These are phyloP conservation scores for Bremia lactucae DNA, from an alignment of 352 stramenopile species.

Conservation along the genomic window DNA sequence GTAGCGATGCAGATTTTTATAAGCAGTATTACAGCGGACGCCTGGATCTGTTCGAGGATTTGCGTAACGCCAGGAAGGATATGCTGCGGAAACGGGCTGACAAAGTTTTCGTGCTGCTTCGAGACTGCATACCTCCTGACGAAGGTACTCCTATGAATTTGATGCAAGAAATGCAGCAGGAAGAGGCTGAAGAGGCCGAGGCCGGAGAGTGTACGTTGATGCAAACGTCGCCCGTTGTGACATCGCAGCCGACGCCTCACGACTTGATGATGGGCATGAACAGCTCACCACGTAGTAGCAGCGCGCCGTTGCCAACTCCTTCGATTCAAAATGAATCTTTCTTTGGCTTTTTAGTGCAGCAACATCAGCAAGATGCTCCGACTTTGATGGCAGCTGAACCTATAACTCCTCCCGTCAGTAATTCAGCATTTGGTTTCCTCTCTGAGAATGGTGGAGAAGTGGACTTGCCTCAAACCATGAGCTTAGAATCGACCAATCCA, in stretches of 20 bases:
- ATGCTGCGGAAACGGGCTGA: conserved; percentile 64
- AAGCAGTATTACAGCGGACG: conserved; percentile 56
- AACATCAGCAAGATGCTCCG: conserved; percentile 7
- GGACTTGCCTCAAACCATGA: conserved; percentile 3
- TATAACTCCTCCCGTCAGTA: conserved; percentile 19
- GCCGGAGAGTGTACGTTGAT: conserved; percentile 11
- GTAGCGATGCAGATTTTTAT: conserved; percentile 40
- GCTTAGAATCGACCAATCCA: background rate
- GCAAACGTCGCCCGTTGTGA: conserved; percentile 32
- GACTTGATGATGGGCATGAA: conserved; percentile 22
- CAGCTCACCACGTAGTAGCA: conserved; percentile 26
- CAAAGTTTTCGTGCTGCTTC: conserved; percentile 41
- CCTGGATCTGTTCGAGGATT: conserved; percentile 36
- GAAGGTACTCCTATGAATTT: conserved; percentile 20
- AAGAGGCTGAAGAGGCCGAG: conserved; percentile 16
- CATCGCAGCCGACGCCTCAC: conserved; percentile 21
- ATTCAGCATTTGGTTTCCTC: conserved; percentile 31
- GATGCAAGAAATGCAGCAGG: conserved; percentile 26
- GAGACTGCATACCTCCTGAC: conserved; percentile 19
- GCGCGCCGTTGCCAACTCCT: conserved; percentile 18
- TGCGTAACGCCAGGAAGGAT: conserved; percentile 60
- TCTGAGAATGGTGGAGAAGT: conserved; percentile 16
- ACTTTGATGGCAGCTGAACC: conserved; percentile 16
- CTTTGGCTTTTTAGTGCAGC: conserved; percentile 21
- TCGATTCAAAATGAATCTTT: conserved; percentile 17